Evolutionary conservation across 2,329 filamentous ascomycete genomes (phyloP), one percentile per base, ranked within the genome.

Genomic region (Penicillium fuscoglaucum): DNA sequence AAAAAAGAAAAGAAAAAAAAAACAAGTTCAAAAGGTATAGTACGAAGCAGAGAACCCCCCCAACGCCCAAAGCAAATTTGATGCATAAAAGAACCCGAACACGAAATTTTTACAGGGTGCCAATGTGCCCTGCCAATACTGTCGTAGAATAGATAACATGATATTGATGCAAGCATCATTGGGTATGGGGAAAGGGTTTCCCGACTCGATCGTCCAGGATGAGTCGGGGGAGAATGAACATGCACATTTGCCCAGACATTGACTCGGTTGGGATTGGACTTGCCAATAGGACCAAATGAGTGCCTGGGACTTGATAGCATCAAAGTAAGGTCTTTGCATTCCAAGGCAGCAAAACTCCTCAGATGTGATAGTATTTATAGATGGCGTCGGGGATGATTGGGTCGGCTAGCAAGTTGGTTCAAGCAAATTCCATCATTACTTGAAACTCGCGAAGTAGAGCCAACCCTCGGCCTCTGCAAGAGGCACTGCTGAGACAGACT

Each of bases 121-220:
- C 45, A 40, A 52, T 3, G 7, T 28, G 21, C 55, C 50, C 50
- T 57, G 52, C 52, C 50, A 46, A 52, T 47, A 60, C 59, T 63
- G 60, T 66, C 61, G 53, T 63, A 51, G 44, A 52, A 50, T 60
- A 60, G 56, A 49, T 60, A 58, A 55, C 57, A 60, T 65, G 63
- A 65, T 57, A 65, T 61, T 62, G 56, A 59, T 66, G 64, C 64
- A 63, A 65, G 61, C 60, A 66, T 66, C 55, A 63, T 54, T 57
- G 55, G 62, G 52, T 59, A 53, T 55, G 41, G 57, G 50, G 31
- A 37, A 50, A 54, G 45, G 37, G 50, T 49, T 24, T 33, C 40
- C 26, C 45, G 52, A 45, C 55, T 60, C 55, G 21, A 60, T 60
- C 55, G 44, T 51, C 49, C 52, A 57, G 61, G 61, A 63, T 60